These are phyloP conservation scores for Pseudevernia furfuracea DNA, from an alignment of 495 filamentous ascomycete genomes.

Conservation along the genomic window DNA sequence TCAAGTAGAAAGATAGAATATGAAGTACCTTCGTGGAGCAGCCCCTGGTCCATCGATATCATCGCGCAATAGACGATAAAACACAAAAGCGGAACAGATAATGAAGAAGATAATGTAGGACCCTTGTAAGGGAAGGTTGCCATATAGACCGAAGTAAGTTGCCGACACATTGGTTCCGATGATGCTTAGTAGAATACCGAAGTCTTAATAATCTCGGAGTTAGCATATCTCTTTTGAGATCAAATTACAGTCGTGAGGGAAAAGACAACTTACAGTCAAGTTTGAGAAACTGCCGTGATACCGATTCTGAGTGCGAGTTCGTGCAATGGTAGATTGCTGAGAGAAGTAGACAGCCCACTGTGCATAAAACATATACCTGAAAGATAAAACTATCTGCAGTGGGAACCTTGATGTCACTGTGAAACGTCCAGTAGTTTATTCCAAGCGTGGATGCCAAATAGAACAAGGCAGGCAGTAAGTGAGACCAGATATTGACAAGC, in stretches of 20 bases:
- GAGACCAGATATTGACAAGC: not conserved
- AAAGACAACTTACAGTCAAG: too few relatives aligned
- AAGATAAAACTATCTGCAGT: not conserved
- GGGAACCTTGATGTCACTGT: not conserved
- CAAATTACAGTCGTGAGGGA: too few relatives aligned
- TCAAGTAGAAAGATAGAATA: not conserved
- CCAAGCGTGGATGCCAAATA: not conserved
- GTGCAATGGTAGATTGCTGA: not conserved
- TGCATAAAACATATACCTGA: not conserved
- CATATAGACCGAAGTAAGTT: not conserved
- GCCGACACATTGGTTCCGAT: not conserved
- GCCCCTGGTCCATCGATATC: not conserved
- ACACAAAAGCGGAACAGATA: not conserved
- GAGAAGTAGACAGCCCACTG: not conserved
- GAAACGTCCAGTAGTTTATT: not conserved
- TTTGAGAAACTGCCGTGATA: not conserved
- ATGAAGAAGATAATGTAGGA: not conserved
- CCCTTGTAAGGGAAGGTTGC: not conserved
- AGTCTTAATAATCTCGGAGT: too few relatives aligned
- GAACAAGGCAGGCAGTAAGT: not conserved
- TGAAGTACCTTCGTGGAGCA: not conserved
- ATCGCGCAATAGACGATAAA: not conserved
- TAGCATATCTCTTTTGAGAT: too few relatives aligned
- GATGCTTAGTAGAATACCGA: not conserved
- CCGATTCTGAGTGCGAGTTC: not conserved